phyloP scores from a whole-genome alignment of 176 grass and related monocot species.

The Musa schizocarpa region DNA sequence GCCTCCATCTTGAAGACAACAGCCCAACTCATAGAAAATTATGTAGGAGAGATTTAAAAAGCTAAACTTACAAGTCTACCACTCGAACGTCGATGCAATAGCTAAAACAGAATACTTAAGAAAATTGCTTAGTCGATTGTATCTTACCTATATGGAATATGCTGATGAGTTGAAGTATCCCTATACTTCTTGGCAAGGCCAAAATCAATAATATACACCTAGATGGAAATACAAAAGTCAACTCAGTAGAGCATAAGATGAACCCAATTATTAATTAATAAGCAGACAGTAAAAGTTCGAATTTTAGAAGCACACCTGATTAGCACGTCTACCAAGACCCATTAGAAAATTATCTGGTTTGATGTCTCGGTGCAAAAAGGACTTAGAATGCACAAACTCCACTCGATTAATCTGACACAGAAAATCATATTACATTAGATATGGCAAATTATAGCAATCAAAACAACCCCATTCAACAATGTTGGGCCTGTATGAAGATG shows the following conservation, averaged over 20 bases:
- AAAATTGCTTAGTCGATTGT: background rate
- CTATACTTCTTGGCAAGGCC: constrained; percentile 88
- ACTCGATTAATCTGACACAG: constrained; percentile 59
- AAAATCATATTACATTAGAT: background rate
- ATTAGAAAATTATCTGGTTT: constrained; percentile 97
- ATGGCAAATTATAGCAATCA: background rate
- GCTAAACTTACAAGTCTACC: background rate
- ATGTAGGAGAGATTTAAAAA: too few relatives aligned
- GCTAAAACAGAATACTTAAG: background rate
- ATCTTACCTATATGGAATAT: constrained; percentile 81
- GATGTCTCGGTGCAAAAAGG: constrained; percentile 85
- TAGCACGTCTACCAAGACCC: constrained; percentile 70
- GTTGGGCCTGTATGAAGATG: background rate
- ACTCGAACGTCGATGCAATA: background rate
- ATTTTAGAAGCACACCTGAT: constrained; percentile 31
- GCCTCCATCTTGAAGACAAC: too few relatives aligned
- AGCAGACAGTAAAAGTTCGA: background rate
- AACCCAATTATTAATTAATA: background rate
- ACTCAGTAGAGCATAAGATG: constrained; percentile 9
- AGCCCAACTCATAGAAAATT: too few relatives aligned
- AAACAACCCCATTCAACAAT: background rate
- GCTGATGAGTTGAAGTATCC: constrained; percentile 59
- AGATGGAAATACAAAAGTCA: constrained; percentile 2
- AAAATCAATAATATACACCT: constrained; percentile 95
- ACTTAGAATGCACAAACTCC: constrained; percentile 70